A percentile compares a stretch with the other conserved stretches of the same genome.
These are phyloP conservation scores for Alternaria brassicae DNA, from an alignment of 2,329 filamentous ascomycete genomes.

Conservation along the genomic window DNA sequence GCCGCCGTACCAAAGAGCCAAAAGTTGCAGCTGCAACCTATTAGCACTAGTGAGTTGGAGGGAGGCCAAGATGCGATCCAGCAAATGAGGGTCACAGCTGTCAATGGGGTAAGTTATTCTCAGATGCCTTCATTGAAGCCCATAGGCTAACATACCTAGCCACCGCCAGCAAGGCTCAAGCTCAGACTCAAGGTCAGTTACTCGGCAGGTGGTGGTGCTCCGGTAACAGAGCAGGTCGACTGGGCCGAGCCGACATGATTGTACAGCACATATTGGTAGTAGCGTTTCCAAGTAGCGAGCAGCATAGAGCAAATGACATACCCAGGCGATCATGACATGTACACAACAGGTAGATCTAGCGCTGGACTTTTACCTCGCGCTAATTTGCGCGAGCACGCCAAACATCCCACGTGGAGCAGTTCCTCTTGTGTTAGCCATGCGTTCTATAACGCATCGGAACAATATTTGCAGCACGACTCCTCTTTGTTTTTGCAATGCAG, in stretches of 20 bases:
- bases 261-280: slow-evolving; percentile 4
- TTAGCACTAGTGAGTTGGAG: slow-evolving; percentile 79
- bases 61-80: slow-evolving; percentile 86
- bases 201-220: slow-evolving; percentile 70
- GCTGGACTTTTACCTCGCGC: neutral
- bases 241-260: slow-evolving; percentile 80
- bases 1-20: slow-evolving; percentile 97
- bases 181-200: slow-evolving; percentile 87
- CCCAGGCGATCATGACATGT: slow-evolving; percentile 10
- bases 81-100: slow-evolving; percentile 83
- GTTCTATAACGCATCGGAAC: neutral
- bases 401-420: neutral
- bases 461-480: neutral
- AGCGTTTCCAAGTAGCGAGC: slow-evolving; percentile 11
- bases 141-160: slow-evolving; percentile 59
- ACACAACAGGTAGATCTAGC: neutral
- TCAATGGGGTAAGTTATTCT: slow-evolving; percentile 79
- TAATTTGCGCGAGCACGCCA: neutral
- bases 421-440: neutral
- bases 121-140: neutral
- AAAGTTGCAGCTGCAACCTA: slow-evolving; percentile 88
- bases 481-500: neutral
- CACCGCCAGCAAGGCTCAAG: slow-evolving; percentile 72
- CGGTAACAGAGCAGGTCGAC: slow-evolving; percentile 90
- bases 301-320: slow-evolving; percentile 22